Evolutionary conservation across 1,284 basidiomycete species (phyloP), one percentile per base, ranked within the genome.

Genomic region (Naganishia albida): DNA sequence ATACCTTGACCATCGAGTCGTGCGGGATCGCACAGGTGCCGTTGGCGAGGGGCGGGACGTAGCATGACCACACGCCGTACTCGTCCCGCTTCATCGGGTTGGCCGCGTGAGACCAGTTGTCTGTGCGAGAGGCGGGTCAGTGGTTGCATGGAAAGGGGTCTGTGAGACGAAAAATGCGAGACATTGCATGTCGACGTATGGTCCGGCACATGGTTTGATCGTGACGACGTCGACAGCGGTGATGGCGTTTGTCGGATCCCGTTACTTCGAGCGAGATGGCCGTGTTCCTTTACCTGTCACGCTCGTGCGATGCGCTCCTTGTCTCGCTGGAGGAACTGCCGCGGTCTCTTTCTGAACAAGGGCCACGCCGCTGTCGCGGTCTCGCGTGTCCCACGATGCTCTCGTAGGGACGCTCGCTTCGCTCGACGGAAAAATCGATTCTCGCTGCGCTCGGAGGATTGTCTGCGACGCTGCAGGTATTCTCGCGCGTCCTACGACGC

Each of bases 41-140:
- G 12, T 84, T 79, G 39, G 83, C 78, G 43, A 81, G 81, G 26
- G 92, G 85, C n/a, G 90, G 88, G 3, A 99, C 72, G 40, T 82
- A 85, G 68, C 93, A 87, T 76, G 91, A 89, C 90, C 92, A 99
- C n/a, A 96, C 85, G 55, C 95, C 95, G 77, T 86, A 99, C n/a
- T 85, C 73, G 73, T 93, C 83, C 81, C 87, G 93, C 62, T 80
- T 86, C 92, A 99, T 91, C 6, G 87, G 86, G 76, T 94, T 90
- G 18, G 89, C 85, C 3, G 83, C 80, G 70, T 93, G 87, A 72
- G 89, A 85, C 95, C 95, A 99, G 63, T 83, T 81, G 78, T 98
- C 93, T 95, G 70, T n/a, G n/a, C 18, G 34, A 34, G 0, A 15
- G 23, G 23, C n/a, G 7, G 6, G 28, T 18, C 16, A 28, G 51